Base-by-base conservation (phyloP, 805 yeast species). In the Saitoella complicata region DNA sequence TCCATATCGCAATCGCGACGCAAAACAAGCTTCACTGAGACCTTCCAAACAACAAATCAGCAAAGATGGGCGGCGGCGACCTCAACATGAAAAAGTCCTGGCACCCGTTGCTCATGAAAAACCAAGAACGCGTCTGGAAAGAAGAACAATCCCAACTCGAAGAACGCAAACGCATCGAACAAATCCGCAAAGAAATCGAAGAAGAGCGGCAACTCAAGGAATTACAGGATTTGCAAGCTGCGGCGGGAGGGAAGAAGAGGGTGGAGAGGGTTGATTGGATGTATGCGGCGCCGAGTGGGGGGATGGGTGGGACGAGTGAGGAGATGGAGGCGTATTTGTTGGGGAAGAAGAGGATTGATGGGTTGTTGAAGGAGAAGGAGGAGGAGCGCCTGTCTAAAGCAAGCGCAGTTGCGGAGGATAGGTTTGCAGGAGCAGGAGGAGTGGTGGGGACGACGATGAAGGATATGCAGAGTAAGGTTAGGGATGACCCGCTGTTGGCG, bases 41-140 rank as follows among this genome's bases (percentile, higher is more conserved):
- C 21, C 21, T 21, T 21, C 21, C 21, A 21, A 3, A 21, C 21
- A 2, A 21, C 4, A 21, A 21, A 21, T 21, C 4, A 21, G 21
- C 21, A 21, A 45, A 33, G 30, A 50, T 50, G 53, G 53, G 47
- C 13, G 54, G 55, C 37, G 57, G 57, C 37, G 95, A 87, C 60
- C 69, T 88, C 50, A 88, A 88, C 58, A 62, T 87, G 45, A 81
- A 88, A 64, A 88, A 88, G 59, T 88, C 97, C 49, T 88, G 97
- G 98, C 85, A 88, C 60, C 96, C 98, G 2, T 87, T 80, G 40
- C 68, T 84, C 42, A 66, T 82, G 57, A 82, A 80, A 58, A 88
- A 88, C 67, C 85, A 79, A 62, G 78, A 78, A 51, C 81, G 78
- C 55, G 87, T 88, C 34, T 80, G 94, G 88, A 70, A 76, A 51